phyloP scores from a whole-genome alignment of 805 yeast species.

The Naumovozyma baii region DNA sequence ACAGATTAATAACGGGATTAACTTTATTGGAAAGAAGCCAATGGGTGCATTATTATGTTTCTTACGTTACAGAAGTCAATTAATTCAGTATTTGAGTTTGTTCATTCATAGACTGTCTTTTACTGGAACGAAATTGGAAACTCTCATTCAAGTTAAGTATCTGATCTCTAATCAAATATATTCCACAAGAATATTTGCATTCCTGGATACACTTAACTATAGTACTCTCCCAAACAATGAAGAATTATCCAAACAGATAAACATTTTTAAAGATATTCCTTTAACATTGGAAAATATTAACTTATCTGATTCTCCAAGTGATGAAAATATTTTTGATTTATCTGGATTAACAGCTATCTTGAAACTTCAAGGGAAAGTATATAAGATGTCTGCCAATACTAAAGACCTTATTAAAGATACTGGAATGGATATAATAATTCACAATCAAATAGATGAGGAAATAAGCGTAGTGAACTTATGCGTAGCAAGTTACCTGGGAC shows the following conservation, averaged over 20 bases:
- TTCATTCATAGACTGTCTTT: constrained; percentile 54
- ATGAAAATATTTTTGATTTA: constrained; percentile 34
- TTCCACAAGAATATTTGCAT: constrained; percentile 56
- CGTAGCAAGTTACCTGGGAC: constrained; percentile 39
- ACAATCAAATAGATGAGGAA: constrained; percentile 11
- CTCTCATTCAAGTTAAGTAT: constrained; percentile 36
- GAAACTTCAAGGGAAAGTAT: constrained; percentile 18
- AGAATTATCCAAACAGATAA: constrained; percentile 7
- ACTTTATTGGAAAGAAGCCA: constrained; percentile 24
- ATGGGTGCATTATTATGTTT: constrained; percentile 52
- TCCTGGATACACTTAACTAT: constrained; percentile 61
- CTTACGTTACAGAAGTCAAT: constrained; percentile 47
- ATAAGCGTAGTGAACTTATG: constrained; percentile 14
- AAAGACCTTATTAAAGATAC: constrained; percentile 1
- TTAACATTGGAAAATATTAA: constrained; percentile 36
- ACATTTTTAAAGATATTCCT: constrained; percentile 31
- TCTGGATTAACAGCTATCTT: constrained; percentile 32
- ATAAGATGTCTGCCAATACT: not conserved
- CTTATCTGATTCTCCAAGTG: constrained; percentile 19
- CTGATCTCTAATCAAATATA: constrained; percentile 47
- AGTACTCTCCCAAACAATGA: constrained; percentile 34
- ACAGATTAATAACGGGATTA: constrained; percentile 31
- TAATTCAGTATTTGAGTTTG: constrained; percentile 57
- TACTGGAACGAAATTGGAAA: constrained; percentile 42
- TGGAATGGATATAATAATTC: constrained; percentile 5